Conservation (phyloP, 495 filamentous ascomycete species). For the Aspergillus homomorphus region DNA sequence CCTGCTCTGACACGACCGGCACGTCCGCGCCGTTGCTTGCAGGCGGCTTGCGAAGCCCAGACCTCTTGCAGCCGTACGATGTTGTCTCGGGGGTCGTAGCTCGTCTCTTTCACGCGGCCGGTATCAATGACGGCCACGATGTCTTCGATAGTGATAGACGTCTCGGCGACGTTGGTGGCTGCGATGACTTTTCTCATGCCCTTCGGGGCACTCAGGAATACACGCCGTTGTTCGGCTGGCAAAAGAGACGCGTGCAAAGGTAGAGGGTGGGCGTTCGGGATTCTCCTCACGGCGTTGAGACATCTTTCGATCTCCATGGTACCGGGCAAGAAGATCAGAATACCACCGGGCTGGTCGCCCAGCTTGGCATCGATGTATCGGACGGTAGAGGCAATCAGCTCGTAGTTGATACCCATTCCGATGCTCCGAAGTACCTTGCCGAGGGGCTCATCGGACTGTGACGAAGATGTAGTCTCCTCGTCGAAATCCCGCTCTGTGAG, state of each 20-base stretch:
- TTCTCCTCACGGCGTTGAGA: slow-evolving; percentile 61
- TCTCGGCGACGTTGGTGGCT: slow-evolving; percentile 95
- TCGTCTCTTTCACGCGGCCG: slow-evolving; percentile 93
- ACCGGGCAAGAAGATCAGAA: slow-evolving; percentile 90
- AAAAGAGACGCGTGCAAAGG: slow-evolving; percentile 91
- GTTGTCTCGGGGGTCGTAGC: slow-evolving; percentile 86
- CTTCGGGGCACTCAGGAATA: slow-evolving; percentile 72
- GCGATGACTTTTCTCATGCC: slow-evolving; percentile 89
- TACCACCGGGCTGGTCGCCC: slow-evolving; percentile 68
- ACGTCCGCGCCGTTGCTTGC: slow-evolving; percentile 93
- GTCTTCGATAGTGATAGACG: slow-evolving; percentile 96
- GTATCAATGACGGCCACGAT: slow-evolving; percentile 96
- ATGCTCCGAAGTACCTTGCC: slow-evolving; percentile 68
- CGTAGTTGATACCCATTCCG: slow-evolving; percentile 89
- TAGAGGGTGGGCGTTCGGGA: slow-evolving; percentile 74
- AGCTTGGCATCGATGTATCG: slow-evolving; percentile 75
- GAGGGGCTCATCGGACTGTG: slow-evolving; percentile 45
- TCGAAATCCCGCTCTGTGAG: slow-evolving; percentile 29
- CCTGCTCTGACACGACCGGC: slow-evolving; percentile 90
- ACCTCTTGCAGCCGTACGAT: slow-evolving; percentile 93
- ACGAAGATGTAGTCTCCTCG: slow-evolving; percentile 36
- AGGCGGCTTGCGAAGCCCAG: slow-evolving; percentile 92
- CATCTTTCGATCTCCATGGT: slow-evolving; percentile 81
- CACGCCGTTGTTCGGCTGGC: slow-evolving; percentile 78
- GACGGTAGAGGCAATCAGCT: slow-evolving; percentile 76